Conservation (phyloP, 2,329 filamentous ascomycete species). For the Ophiocordyceps polyrhachis-furcata region DNA sequence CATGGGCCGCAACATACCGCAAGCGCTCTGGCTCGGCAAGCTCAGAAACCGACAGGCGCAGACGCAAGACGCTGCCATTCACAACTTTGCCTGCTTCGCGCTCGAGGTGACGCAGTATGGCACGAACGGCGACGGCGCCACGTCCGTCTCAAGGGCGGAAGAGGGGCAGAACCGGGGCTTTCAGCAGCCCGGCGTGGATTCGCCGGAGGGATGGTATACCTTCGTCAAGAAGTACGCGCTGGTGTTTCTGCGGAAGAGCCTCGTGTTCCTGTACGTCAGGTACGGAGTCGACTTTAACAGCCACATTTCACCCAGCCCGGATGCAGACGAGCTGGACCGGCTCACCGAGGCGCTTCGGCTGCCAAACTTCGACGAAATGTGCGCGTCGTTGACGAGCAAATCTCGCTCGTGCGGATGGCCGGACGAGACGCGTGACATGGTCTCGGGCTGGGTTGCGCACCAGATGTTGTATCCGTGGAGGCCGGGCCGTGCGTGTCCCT, state of each 20-base stretch:
- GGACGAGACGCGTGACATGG: slow-evolving; percentile 22
- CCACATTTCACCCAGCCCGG: slow-evolving; percentile 41
- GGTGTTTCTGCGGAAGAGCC: slow-evolving; percentile 72
- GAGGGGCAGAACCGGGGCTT: slow-evolving; percentile 28
- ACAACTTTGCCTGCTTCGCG: slow-evolving; percentile 38
- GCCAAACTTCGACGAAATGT: slow-evolving; percentile 63
- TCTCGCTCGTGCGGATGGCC: slow-evolving; percentile 30
- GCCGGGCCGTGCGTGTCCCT: slow-evolving; percentile 13
- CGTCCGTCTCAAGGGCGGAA: slow-evolving; percentile 9
- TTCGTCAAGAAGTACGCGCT: slow-evolving; percentile 69
- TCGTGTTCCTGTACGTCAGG: slow-evolving; percentile 69
- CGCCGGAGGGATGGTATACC: slow-evolving; percentile 32
- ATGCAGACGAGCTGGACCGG: slow-evolving; percentile 63
- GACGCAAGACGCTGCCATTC: slow-evolving; percentile 25
- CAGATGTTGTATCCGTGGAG: slow-evolving; percentile 24
- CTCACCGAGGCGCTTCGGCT: slow-evolving; percentile 59
- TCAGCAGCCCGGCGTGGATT: slow-evolving; percentile 34
- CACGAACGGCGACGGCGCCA: slow-evolving; percentile 19
- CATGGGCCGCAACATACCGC: slow-evolving; percentile 34
- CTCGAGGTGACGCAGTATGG: slow-evolving; percentile 25
- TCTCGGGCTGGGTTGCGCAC: slow-evolving; percentile 58
- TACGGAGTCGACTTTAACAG: slow-evolving; percentile 76
- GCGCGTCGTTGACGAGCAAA: slow-evolving; percentile 35
- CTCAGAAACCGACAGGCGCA: slow-evolving; percentile 22
- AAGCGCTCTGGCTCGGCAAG: slow-evolving; percentile 27